Percentiles rank a stretch among this genome's conserved stretches.
Evolutionary conservation across 1,284 basidiomycete genomes (phyloP).

Genomic region (Vanrija pseudolonga): DNA sequence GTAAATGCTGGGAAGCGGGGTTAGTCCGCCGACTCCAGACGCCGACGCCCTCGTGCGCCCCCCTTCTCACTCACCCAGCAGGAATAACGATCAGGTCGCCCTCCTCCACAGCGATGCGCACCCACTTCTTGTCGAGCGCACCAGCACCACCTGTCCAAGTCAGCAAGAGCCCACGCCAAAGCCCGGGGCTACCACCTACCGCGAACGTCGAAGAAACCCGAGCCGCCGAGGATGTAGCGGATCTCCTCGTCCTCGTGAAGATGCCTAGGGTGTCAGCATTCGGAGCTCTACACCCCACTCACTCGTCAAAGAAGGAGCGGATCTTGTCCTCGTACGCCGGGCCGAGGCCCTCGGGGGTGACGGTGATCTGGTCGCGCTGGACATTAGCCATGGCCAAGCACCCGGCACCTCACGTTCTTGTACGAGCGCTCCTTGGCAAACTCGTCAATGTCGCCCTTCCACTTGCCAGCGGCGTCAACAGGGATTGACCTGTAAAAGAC

Average conservation of each 20-base stretch:
- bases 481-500: slow-evolving; percentile 64
- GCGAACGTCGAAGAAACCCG: slow-evolving; percentile 79
- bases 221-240: slow-evolving; percentile 73
- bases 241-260: slow-evolving; percentile 91
- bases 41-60: too few species aligned
- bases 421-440: slow-evolving; percentile 66
- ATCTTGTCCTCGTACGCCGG: slow-evolving; percentile 73
- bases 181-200: slow-evolving; percentile 53
- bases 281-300: slow-evolving; percentile 28
- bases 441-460: slow-evolving; percentile 56
- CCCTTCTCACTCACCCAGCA: slow-evolving; percentile 53
- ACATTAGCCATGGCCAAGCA: not conserved
- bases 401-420: slow-evolving; percentile 57
- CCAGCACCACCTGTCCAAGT: slow-evolving; percentile 10
- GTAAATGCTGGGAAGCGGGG: slow-evolving; percentile 58
- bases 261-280: slow-evolving; percentile 55
- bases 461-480: slow-evolving; percentile 52
- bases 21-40: not conserved
- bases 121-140: slow-evolving; percentile 60
- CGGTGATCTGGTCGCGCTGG: slow-evolving; percentile 63
- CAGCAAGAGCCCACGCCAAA: not conserved
- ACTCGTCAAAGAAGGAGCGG: slow-evolving; percentile 77
- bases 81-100: slow-evolving; percentile 73
- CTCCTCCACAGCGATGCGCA: slow-evolving; percentile 63
- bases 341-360: slow-evolving; percentile 69